These are phyloP conservation scores for Ceraceosorus guamensis DNA, from an alignment of 1,284 basidiomycete genomes.

Conservation along the genomic window DNA sequence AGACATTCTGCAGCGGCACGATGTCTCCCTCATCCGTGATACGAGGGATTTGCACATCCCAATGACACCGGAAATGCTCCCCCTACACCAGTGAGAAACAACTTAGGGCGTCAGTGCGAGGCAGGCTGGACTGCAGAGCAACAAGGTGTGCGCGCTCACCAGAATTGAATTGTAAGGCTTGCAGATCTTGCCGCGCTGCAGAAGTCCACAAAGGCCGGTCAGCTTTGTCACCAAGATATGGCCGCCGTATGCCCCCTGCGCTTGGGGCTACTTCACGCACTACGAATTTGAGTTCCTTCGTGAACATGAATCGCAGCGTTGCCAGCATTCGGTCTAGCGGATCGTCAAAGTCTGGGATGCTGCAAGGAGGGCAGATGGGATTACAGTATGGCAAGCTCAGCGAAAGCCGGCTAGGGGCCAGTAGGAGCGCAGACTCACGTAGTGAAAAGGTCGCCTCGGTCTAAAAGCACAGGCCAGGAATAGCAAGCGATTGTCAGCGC, in stretches of 20 bases:
- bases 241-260: neutral
- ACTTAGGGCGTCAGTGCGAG: too few relatives aligned
- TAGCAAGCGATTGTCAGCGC: neutral
- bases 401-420: neutral
- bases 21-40: conserved; percentile 22
- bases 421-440: conserved; percentile 54
- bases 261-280: conserved; percentile 1
- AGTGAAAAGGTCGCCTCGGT: conserved; percentile 81
- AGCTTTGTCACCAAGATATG: neutral
- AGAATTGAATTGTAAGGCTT: conserved; percentile 67
- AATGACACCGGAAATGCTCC: conserved; percentile 45
- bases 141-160: conserved; percentile 3
- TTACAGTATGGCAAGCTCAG: neutral
- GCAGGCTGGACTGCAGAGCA: neutral
- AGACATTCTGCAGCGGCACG: conserved; percentile 10
- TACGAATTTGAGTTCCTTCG: conserved; percentile 91
- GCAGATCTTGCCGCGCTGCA: conserved; percentile 75
- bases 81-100: conserved; percentile 12
- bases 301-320: conserved; percentile 73
- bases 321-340: conserved; percentile 87
- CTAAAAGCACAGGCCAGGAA: conserved; percentile 38
- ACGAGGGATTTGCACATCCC: conserved; percentile 33
- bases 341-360: conserved; percentile 77
- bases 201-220: neutral
- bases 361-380: conserved; percentile 36